Conservation (phyloP, 73 alveolate genomes). For the Paramecium tetraurelia region DNA sequence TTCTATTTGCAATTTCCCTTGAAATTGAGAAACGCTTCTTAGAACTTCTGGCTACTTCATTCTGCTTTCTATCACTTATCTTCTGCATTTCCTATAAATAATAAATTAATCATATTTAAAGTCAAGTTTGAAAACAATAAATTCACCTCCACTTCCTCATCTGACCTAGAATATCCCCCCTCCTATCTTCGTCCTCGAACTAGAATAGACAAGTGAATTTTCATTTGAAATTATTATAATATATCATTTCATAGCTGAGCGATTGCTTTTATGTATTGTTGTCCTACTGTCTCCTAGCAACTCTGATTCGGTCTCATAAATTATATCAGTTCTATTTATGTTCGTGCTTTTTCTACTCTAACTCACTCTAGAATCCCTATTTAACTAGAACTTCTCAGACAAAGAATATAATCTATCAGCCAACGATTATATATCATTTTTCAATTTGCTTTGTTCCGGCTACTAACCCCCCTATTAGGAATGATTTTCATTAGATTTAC, state of each 20-base stretch:
- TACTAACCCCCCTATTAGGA: not conserved
- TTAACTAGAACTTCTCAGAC: not conserved
- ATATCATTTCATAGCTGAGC: not conserved
- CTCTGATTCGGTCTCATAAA: constrained; percentile 18
- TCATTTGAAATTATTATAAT: not conserved
- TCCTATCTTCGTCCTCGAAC: not conserved
- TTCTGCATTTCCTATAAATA: not conserved
- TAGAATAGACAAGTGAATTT: not conserved
- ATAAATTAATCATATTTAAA: not conserved
- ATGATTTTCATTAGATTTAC: not conserved
- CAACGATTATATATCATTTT: not conserved
- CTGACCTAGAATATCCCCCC: not conserved
- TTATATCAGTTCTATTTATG: not conserved
- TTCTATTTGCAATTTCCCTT: not conserved
- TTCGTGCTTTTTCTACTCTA: not conserved
- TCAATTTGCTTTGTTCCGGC: not conserved
- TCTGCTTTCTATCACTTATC: not conserved
- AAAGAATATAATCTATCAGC: not conserved
- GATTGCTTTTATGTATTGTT: not conserved
- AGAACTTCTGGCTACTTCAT: not conserved
- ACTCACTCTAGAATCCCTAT: not conserved
- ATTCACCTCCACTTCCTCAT: not conserved
- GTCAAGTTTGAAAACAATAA: not conserved
- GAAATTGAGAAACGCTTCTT: not conserved
- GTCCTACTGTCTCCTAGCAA: not conserved